Conservation (phyloP, 257 asterid species). For the Solanum tacnaense region DNA sequence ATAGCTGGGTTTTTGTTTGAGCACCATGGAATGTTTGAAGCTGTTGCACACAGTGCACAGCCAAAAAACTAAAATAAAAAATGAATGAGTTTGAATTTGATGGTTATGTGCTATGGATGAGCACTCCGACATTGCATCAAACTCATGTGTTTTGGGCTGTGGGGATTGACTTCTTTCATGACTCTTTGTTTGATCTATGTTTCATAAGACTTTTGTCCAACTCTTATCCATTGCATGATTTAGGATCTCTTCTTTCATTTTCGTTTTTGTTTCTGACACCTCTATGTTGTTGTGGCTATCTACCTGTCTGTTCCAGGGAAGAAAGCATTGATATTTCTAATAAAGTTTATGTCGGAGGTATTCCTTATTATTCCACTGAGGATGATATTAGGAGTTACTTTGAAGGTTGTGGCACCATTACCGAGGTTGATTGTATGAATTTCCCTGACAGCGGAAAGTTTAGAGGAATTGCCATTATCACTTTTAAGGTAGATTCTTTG, state of each 20-base stretch:
- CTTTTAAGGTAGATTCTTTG: slow-evolving; percentile 56
- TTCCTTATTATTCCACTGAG: slow-evolving; percentile 90
- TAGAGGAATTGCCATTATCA: slow-evolving; percentile 92
- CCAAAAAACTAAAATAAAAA: background rate
- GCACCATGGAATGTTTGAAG: background rate
- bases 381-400: slow-evolving; percentile 91
- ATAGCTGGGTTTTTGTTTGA: background rate
- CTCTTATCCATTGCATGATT: background rate
- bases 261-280: background rate
- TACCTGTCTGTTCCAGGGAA: slow-evolving; percentile 22
- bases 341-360: slow-evolving; percentile 91
- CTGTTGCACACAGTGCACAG: background rate
- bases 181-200: background rate
- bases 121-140: background rate
- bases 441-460: slow-evolving; percentile 91
- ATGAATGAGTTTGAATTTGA: background rate
- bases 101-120: background rate
- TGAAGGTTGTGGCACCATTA: slow-evolving; percentile 88
- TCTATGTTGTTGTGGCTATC: background rate
- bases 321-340: slow-evolving; percentile 26
- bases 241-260: background rate
- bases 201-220: background rate
- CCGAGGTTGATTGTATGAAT: slow-evolving; percentile 67
- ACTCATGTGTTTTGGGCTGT: background rate
- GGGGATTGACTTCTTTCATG: background rate